Evolutionary conservation across 2,329 filamentous ascomycete genomes (phyloP).

Genomic region (Nemania bipapillata): DNA sequence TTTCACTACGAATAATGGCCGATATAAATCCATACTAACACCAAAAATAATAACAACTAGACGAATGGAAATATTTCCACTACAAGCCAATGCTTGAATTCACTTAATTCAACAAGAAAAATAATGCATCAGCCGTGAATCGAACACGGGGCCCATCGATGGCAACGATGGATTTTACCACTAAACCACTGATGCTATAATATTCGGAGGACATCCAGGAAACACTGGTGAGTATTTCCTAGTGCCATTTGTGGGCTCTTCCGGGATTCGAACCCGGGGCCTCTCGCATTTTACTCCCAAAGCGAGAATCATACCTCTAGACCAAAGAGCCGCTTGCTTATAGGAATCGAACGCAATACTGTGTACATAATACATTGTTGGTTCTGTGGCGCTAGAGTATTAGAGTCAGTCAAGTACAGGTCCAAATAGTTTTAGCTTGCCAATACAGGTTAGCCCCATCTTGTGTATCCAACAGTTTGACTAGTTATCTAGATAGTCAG

Average conservation of each 20-base stretch:
- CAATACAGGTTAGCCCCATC: too few species aligned
- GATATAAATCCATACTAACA: too few species aligned
- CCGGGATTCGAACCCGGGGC: constrained; percentile 39
- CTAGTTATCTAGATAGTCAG: too few species aligned
- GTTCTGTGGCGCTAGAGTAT: not conserved
- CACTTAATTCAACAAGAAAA: not conserved
- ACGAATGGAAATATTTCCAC: too few species aligned
- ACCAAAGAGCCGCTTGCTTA: constrained; percentile 44
- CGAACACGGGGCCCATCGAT: constrained; percentile 63
- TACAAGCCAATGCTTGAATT: too few species aligned
- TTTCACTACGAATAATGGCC: too few species aligned
- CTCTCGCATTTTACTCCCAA: constrained; percentile 47
- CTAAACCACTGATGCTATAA: constrained; percentile 59
- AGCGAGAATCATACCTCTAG: constrained; percentile 58
- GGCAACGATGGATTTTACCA: constrained; percentile 66
- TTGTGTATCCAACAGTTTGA: too few species aligned
- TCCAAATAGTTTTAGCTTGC: not conserved
- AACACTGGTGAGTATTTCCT: too few species aligned
- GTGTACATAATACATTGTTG: not conserved
- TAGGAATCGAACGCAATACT: not conserved
- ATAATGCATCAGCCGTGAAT: constrained; percentile 57
- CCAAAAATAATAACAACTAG: too few species aligned
- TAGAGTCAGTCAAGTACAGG: too few species aligned
- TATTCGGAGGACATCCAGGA: too few species aligned
- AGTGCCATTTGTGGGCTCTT: constrained; percentile 24